Evolutionary conservation across 2,329 filamentous ascomycete species (phyloP), one percentile per base, ranked within the genome.

Genomic region (Conoideocrella luteorostrata): DNA sequence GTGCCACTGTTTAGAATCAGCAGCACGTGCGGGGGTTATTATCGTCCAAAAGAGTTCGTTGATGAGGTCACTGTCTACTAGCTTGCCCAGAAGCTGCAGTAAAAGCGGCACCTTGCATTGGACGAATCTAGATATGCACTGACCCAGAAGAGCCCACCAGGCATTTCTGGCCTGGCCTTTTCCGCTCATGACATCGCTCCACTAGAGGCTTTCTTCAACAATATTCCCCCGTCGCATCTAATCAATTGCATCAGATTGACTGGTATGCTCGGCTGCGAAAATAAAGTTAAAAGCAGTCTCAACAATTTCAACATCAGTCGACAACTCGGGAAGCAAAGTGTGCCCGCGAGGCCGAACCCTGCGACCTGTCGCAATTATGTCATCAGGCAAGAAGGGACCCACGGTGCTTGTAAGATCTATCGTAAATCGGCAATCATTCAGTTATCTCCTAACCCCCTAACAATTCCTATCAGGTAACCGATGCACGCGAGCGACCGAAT

Each of bases 361-460:
- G 26, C 20, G 29, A 22, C 21, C 35, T 7, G 22, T 23, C 38
- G 23, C 41, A 42, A 47, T 39, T 47, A 72, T 72, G 69, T 61
- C 68, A 50, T 65, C 68, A 20, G 56, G 60, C 41, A 81, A 80
- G 59, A 70, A 77, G 56, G 71, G 75, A 13, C 76, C 76, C n/a
- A 80, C 78, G 41, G 77, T 81, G 47, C 65, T 82, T 61, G 79
- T 82, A 68, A 43, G 68, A n/a, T n/a, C n/a, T n/a, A n/a, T n/a
- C n/a, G n/a, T n/a, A n/a, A n/a, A n/a, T n/a, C n/a, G n/a, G n/a
- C n/a, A n/a, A n/a, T n/a, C n/a, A n/a, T n/a, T n/a, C n/a, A n/a
- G 13, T 20, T 24, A 15, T 22, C 12, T 46, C 40, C n/a, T 24
- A 38, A 28, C 13, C 45, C 29, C 29, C 46, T 55, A 39, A 52